These are phyloP conservation scores for Colletotrichum sp. DNA, from an alignment of 2,329 filamentous ascomycete genomes.

Conservation along the genomic window DNA sequence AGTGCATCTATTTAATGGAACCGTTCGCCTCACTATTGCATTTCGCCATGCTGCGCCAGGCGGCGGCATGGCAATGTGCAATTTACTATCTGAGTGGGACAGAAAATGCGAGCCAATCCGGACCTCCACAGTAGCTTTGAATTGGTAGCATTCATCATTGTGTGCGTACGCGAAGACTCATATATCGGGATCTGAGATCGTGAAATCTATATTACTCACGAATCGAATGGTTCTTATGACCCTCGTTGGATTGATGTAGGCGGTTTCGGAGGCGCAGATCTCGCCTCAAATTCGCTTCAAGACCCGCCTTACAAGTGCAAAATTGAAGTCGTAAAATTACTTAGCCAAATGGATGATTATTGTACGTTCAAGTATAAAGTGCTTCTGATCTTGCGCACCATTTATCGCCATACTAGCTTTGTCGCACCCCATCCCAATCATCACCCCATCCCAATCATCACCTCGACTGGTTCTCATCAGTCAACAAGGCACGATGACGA, in stretches of 20 bases:
- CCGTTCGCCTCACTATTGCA: neutral
- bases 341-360: neutral
- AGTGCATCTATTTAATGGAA: neutral
- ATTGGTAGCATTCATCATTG: neutral
- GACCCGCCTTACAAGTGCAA: accelerated
- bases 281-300: neutral
- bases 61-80: neutral
- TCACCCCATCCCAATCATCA: too few species aligned
- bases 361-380: accelerated
- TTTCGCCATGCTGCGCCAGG: neutral
- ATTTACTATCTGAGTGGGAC: neutral
- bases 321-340: accelerated
- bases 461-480: neutral
- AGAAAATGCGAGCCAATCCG: neutral
- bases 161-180: neutral
- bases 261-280: neutral
- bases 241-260: too few species aligned
- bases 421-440: too few species aligned
- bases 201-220: too few species aligned
- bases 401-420: too few species aligned
- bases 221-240: too few species aligned
- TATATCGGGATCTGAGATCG: neutral
- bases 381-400: neutral
- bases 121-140: accelerated
- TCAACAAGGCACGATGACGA: neutral